These are phyloP conservation scores for Cercospora nicotianae DNA, from an alignment of 2,329 filamentous ascomycete genomes.

Conservation along the genomic window DNA sequence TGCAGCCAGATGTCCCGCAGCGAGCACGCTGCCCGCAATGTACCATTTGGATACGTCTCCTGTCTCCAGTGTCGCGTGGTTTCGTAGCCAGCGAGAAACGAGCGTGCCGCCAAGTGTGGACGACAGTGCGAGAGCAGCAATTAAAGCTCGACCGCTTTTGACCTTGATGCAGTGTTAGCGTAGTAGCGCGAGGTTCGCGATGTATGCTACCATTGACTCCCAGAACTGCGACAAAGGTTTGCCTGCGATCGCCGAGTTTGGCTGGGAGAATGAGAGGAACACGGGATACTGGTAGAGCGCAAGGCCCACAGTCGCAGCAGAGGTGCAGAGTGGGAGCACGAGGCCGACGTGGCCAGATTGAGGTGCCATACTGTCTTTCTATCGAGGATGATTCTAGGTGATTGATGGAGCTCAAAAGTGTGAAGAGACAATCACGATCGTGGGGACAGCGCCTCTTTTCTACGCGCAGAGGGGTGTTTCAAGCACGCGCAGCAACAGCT, in stretches of 20 bases:
- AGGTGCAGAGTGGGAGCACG: conserved; percentile 35
- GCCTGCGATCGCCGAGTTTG: conserved; percentile 26
- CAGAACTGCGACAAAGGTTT: conserved; percentile 34
- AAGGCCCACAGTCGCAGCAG: conserved; percentile 35
- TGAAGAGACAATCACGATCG: not conserved
- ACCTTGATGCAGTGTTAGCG: conserved; percentile 15
- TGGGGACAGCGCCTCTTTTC: not conserved
- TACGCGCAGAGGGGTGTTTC: not conserved
- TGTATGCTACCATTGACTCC: conserved; percentile 22
- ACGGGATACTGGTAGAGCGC: conserved; percentile 35
- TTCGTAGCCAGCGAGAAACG: conserved; percentile 30
- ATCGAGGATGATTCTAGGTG: not conserved
- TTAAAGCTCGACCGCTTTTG: conserved; percentile 26
- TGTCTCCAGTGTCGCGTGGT: conserved; percentile 26
- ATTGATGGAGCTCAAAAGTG: not conserved
- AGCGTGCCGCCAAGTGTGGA: conserved; percentile 28
- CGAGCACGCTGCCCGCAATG: conserved; percentile 31
- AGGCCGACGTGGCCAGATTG: conserved; percentile 33
- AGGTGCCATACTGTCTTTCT: conserved; percentile 27
- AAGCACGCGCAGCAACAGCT: not conserved
- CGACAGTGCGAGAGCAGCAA: conserved; percentile 24
- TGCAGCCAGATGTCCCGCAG: conserved; percentile 32
- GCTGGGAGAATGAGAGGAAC: conserved; percentile 30
- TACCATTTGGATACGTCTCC: conserved; percentile 33
- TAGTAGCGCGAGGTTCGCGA: not conserved